phyloP scores from a whole-genome alignment of 129 eudicot genomes.

The Artemisia tridentata region DNA sequence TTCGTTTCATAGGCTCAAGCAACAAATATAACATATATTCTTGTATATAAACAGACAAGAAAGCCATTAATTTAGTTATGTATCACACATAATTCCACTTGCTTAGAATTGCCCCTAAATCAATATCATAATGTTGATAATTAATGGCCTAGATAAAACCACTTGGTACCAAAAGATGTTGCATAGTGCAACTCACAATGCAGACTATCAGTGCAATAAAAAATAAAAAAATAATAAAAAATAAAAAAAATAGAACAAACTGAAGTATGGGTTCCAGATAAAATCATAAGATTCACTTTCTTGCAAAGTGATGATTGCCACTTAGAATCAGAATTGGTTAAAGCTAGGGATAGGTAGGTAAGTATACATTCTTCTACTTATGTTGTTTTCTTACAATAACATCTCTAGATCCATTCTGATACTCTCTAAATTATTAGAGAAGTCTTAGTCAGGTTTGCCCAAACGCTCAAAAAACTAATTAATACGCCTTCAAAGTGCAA shows the following conservation, averaged over 20 bases:
- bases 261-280: not conserved
- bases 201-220: not conserved
- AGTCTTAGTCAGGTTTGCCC: not conserved
- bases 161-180: constrained; percentile 11
- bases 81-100: constrained; percentile 12
- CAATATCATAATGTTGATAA: constrained; percentile 2
- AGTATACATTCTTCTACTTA: not conserved
- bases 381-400: constrained; percentile 6
- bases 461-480: too few species aligned
- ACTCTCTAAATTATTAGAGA: too few species aligned
- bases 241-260: not conserved
- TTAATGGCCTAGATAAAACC: constrained; percentile 17
- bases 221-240: not conserved
- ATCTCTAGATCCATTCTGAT: not conserved
- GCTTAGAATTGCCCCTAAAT: constrained; percentile 18
- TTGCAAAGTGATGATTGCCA: not conserved
- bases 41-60: constrained; percentile 3
- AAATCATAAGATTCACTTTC: not conserved
- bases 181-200: not conserved
- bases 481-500: not conserved
- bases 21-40: constrained; percentile 9
- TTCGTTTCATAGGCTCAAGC: constrained; percentile 23
- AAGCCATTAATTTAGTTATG: not conserved
- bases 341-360: constrained; percentile 6
- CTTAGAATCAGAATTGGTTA: not conserved